Evolutionary conservation across 805 yeast species (phyloP), one percentile per base, ranked within the genome.

Genomic region (Metschnikowia continentalis): DNA sequence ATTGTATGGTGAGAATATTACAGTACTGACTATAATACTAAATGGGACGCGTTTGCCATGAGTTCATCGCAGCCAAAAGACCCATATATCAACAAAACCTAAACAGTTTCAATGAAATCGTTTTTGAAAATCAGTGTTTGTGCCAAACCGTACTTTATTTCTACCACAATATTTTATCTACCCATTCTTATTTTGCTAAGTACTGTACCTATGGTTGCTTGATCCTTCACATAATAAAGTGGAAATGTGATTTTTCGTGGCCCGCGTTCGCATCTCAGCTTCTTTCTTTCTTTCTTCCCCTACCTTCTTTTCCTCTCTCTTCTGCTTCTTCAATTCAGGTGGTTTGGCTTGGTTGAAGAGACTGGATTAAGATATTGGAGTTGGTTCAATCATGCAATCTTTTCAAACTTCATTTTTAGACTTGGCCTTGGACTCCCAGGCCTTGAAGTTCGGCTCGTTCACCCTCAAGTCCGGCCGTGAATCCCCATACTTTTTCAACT

Each of bases 401-500:
- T 81, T 80, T 66, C 85, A 85, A 65, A 73, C 80, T 53, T 76
- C 79, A 61, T 90, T 92, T 64, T 77, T 92, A 50, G 88, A 90
- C 63, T 79, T 83, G 57, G 96, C 99, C 22, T 74, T 91, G 57
- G 88, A 85, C 60, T 80, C 86, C 50, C 74, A 85, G 59, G 96
- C 97, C 14, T 78, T 92, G 61, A 82, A 84, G 64, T 94, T 92
- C 66, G 98, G 98, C 47, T 69, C 78, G 46, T 92, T 89, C 79
- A 90, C 96, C 13, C 79, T 92, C 67, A 92, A 92, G 69, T 86
- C 95, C 1, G 98, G 98, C 22, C 82, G 99, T 61, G 71, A 75
- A 52, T 91, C 97, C n/a, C 99, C 99, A 46, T 92, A 94, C 70
- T 92, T 94, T 55, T 81, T 79, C 52, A 94, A 79, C 62, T 88